Evolutionary conservation across 306 rosid genomes (phyloP), one percentile per base, ranked within the genome.

Genomic region (Quercus engelmannii): DNA sequence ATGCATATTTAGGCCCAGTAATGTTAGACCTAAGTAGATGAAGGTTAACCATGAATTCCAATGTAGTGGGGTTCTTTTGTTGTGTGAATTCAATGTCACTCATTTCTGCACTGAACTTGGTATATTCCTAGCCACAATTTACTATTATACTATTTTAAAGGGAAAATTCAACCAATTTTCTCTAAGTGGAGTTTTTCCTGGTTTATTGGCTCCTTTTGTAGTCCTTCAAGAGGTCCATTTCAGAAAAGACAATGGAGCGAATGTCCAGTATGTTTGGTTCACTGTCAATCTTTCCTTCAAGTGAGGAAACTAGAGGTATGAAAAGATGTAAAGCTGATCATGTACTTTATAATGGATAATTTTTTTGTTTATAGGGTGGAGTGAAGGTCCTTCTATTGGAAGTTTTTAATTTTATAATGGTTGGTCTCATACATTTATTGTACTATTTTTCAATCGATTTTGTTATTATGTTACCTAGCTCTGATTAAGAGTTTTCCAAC

Each of bases 251-350:
- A 54, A 12, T 95, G 55, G 91, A 87, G 84, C 85, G 85, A 79
- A 76, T 91, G 88, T 89, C 98, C 33, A 85, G 82, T 73, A 72
- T 92, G 72, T 83, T 93, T 49, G 86, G 92, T 65, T 89, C 97
- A 74, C 83, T 94, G 74, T 87, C 97, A 3, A 74, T 84, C 75
- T 87, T 90, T 73, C 84, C 91, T 83, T 81, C 92, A 59, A 83
- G 82, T 28, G 89, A 86, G 2, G 93, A 87, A 80, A 78, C 87
- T 59, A 86, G 73, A 88, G 97, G 98, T 92, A 90, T 35, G 71
- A 73, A 62, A 76, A 74, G 70, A 80, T 58, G 28, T 12, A 54
- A 78, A 75, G 52, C 52, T 33, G 17, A 18, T 68, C 2, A 8
- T 19, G n/a, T 33, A 18, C 20, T 19, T 35, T 2, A 13, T 8